Evolutionary conservation across 345 rosid species (phyloP), one percentile per base, ranked within the genome.

Genomic region (Euphorbia tirucalli): DNA sequence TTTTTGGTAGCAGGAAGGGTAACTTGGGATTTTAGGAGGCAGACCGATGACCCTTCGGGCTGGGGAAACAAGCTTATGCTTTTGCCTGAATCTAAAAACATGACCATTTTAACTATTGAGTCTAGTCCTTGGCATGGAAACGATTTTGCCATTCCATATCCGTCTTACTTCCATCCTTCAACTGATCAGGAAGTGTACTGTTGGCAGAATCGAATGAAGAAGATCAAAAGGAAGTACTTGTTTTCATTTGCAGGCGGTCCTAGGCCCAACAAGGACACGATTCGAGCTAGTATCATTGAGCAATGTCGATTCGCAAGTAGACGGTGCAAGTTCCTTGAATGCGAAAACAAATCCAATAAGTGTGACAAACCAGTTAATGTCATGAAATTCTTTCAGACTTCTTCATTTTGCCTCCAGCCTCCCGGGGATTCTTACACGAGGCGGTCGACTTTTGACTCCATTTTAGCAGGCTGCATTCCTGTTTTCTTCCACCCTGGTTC

Each of bases 401-500:
- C 96, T 5, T 69, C 78, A 2, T 93, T 88, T 84, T 93, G 93
- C 76, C 77, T 88, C 56, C 98, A 93, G 70, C 97, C 97, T 0
- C 83, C 88, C 0, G 97, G 97, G 37, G 98, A 93, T 74, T 91
- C 97, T 22, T 89, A 85, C 71, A 93, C 96, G 0, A 81, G 98
- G 56, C 75, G 93, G 28, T 93, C 98, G 1, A 80, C 90, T 11
- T 91, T 91, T 10, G 98, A 93, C 78, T 87, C 98, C 0, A 91
- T 93, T 25, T 31, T 91, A 66, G 86, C 90, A 0, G 98, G 98
- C 16, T 93, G 98, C 69, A 90, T 93, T 61, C 96, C 98, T 0
- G 97, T 93, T 59, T 93, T 91, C 81, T 93, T 93, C 84, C 96
- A 93, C 66, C 91, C 96, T 0, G 96, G 93, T 0, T 89, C 98